Evolutionary conservation across 2,329 filamentous ascomycete genomes (phyloP), one percentile per base, ranked within the genome.

Genomic region (Ophiostoma sp.): DNA sequence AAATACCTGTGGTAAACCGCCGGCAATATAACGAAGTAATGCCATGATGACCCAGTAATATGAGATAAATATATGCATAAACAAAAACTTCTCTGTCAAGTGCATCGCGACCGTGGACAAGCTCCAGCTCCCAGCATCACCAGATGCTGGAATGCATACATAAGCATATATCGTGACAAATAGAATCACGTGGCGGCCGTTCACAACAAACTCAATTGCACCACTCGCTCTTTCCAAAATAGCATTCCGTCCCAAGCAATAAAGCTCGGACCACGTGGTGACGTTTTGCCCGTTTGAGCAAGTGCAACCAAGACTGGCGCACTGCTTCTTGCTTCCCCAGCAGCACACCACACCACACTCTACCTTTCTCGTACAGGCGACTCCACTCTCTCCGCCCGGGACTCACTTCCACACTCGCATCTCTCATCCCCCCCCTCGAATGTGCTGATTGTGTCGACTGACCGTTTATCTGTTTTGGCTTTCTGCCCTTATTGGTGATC

Each of bases 1-100:
- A 87, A 87, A 0, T 91, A 82, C 75, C 75, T 93, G 55, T 93
- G 90, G 89, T 87, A 62, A 38, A 40, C 12, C 18, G 27, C 27
- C 27, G 27, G 27, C 27, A 36, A 41, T 14, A 14, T n/a, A 58
- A 58, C 7, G 52, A 27, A 58, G 52, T 18, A 58, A 49, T 49
- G 47, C 14, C 47, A 14, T 18, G 16, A 18, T 49, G 47, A 27
- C 18, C 4, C 42, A 55, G 18, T n/a, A 8, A 55, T 4, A 4
- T 55, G 8, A 4, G 3, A 6, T 18, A 18, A 52, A 55, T 45
- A 45, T 45, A 45, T 45, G 7, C 42, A 45, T 45, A 45, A 45
- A 11, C 42, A 45, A 45, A 6, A 45, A 27, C 1, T 27, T 2
- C 1, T 27, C 27, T 27, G 27, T 27, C 27, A 27, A 27, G 27